phyloP scores from a whole-genome alignment of 2,329 filamentous ascomycete species.

The Exophiala bonariae region DNA sequence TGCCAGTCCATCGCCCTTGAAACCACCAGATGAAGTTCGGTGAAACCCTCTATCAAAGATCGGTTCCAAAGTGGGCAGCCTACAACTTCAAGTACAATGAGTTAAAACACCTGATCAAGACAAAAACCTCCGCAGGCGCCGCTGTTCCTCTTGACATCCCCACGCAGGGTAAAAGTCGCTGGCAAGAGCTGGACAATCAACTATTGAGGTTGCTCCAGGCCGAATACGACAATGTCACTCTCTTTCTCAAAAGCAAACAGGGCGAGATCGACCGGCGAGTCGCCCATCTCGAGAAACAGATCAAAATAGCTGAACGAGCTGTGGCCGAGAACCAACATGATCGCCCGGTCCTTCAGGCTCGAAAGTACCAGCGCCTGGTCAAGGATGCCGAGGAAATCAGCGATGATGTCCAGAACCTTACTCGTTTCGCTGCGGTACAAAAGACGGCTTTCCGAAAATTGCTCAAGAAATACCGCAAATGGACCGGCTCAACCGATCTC shows the following conservation, averaged over 20 bases:
- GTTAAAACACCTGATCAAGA: conserved; percentile 81
- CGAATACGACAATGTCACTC: conserved; percentile 74
- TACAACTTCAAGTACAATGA: conserved; percentile 90
- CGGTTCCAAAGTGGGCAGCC: conserved; percentile 78
- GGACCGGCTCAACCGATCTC: conserved; percentile 71
- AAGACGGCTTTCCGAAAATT: conserved; percentile 78
- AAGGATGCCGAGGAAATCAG: conserved; percentile 56
- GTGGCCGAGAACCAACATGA: conserved; percentile 14
- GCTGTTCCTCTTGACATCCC: conserved; percentile 71
- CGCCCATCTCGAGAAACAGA: conserved; percentile 41
- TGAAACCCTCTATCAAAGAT: conserved; percentile 70
- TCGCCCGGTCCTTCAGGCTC: conserved; percentile 24
- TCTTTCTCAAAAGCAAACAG: conserved; percentile 78
- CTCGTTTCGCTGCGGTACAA: conserved; percentile 73
- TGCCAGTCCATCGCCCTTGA: too few relatives aligned
- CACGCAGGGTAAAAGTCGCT: conserved; percentile 60
- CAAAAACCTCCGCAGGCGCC: conserved; percentile 70
- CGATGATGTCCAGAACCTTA: conserved; percentile 69
- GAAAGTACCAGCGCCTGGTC: conserved; percentile 51
- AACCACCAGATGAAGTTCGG: conserved; percentile 73
- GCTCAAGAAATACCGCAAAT: conserved; percentile 85
- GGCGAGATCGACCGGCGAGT: conserved; percentile 73
- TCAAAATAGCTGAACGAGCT: conserved; percentile 32
- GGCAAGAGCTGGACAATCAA: conserved; percentile 67
- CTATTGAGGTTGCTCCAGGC: conserved; percentile 70